Evolutionary conservation across 2,329 filamentous ascomycete genomes (phyloP).

Genomic region (Xenoacremonium recifei): DNA sequence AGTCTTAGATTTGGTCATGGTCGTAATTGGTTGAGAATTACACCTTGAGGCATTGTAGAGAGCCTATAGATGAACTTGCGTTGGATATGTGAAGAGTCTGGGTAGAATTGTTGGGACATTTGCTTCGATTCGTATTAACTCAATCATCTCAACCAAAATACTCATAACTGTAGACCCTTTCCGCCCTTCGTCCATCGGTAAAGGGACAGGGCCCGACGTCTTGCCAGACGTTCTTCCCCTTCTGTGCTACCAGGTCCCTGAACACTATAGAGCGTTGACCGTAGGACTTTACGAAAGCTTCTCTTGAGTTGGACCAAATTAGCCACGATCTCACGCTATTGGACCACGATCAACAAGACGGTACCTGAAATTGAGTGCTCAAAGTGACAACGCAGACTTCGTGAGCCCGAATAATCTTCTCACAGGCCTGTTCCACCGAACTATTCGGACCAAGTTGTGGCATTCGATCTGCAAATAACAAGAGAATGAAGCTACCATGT

Average conservation of each 20-base stretch:
- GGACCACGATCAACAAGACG: neutral
- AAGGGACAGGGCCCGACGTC: slow-evolving; percentile 36
- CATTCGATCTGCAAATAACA: slow-evolving; percentile 49
- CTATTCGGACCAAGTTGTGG: slow-evolving; percentile 43
- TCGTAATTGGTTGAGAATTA: too few species aligned
- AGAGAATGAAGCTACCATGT: slow-evolving; percentile 48
- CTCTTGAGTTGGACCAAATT: slow-evolving; percentile 31
- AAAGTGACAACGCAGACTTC: slow-evolving; percentile 51
- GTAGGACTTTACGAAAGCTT: slow-evolving; percentile 54
- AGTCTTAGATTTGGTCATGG: too few species aligned
- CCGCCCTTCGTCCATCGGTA: neutral
- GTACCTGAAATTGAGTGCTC: slow-evolving; percentile 48
- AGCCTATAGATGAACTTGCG: too few species aligned
- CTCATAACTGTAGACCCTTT: too few species aligned
- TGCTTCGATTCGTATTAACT: too few species aligned
- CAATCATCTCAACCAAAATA: too few species aligned
- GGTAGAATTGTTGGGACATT: too few species aligned
- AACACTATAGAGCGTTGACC: slow-evolving; percentile 46
- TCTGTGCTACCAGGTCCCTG: slow-evolving; percentile 39
- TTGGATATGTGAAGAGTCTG: too few species aligned
- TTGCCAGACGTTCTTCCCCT: slow-evolving; percentile 43
- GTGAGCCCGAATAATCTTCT: slow-evolving; percentile 49
- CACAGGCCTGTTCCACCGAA: slow-evolving; percentile 46
- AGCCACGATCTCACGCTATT: neutral
- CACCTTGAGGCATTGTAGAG: too few species aligned